phyloP scores from a whole-genome alignment of 805 yeast genomes.

The Komagataella pseudopastoris region DNA sequence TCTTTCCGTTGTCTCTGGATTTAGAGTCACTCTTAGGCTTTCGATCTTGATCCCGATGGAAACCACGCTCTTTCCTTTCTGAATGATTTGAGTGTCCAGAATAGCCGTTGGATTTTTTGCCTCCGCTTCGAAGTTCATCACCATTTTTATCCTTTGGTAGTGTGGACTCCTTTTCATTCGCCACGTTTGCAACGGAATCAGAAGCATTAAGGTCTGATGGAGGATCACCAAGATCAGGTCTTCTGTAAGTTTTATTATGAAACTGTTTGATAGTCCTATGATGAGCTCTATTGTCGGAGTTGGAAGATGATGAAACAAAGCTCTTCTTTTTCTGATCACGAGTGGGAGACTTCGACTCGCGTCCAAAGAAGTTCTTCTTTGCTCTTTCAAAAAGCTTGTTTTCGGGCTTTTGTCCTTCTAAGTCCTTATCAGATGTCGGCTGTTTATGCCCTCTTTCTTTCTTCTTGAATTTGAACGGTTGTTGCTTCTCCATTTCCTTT shows the following conservation, averaged over 20 bases:
- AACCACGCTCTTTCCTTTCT: background rate
- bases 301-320: background rate
- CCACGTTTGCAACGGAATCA: background rate
- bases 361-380: background rate
- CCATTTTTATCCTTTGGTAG: background rate
- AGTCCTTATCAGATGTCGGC: background rate
- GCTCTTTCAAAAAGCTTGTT: background rate
- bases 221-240: background rate
- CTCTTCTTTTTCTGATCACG: background rate
- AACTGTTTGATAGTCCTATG: slow-evolving; percentile 9
- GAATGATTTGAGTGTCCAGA: background rate
- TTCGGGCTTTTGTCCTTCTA: background rate
- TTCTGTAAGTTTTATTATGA: background rate
- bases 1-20: background rate
- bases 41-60: background rate
- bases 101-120: background rate
- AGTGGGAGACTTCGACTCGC: background rate
- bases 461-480: background rate
- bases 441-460: background rate
- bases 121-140: background rate
- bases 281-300: background rate
- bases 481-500: background rate
- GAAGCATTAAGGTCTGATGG: background rate
- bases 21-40: background rate
- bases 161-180: background rate